These are phyloP conservation scores for Cladosporium austrohemisphaericum DNA, from an alignment of 2,329 filamentous ascomycete genomes.

Conservation along the genomic window DNA sequence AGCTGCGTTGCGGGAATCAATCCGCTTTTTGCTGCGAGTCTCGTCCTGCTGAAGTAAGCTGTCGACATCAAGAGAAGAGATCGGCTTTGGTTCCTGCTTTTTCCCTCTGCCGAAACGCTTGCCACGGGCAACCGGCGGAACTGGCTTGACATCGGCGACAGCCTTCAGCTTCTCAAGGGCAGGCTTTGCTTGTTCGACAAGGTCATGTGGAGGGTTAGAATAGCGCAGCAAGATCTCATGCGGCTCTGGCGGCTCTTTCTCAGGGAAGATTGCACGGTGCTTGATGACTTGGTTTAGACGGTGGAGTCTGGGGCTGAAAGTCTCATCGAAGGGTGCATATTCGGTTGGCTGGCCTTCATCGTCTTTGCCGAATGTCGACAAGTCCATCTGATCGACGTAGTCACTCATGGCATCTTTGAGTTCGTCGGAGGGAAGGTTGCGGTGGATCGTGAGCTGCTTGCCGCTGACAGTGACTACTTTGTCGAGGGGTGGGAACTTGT, in stretches of 20 bases:
- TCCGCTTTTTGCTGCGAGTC: constrained; percentile 47
- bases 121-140: constrained; percentile 42
- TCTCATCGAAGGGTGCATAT: constrained; percentile 74
- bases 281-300: constrained; percentile 82
- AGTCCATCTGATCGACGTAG: constrained; percentile 90
- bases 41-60: constrained; percentile 63
- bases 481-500: constrained; percentile 86
- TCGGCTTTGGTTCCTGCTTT: constrained; percentile 67
- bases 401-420: constrained; percentile 79
- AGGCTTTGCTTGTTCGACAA: constrained; percentile 57
- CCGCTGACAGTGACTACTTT: constrained; percentile 84
- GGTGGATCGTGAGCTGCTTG: constrained; percentile 73
- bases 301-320: constrained; percentile 82
- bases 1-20: constrained; percentile 70
- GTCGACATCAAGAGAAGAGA: constrained; percentile 86
- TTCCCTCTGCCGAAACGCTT: constrained; percentile 51
- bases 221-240: constrained; percentile 67
- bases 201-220: constrained; percentile 65
- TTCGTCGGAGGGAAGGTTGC: constrained; percentile 72
- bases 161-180: constrained; percentile 62
- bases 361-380: constrained; percentile 66
- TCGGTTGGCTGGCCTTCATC: constrained; percentile 67
- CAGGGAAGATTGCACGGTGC: constrained; percentile 72
- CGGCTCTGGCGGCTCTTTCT: constrained; percentile 58
- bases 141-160: constrained; percentile 76